Percentiles rank a stretch among this genome's conserved stretches.
Evolutionary conservation across 768 basidiomycete species (phyloP).

Genomic region (Mycena rebaudengoi): DNA sequence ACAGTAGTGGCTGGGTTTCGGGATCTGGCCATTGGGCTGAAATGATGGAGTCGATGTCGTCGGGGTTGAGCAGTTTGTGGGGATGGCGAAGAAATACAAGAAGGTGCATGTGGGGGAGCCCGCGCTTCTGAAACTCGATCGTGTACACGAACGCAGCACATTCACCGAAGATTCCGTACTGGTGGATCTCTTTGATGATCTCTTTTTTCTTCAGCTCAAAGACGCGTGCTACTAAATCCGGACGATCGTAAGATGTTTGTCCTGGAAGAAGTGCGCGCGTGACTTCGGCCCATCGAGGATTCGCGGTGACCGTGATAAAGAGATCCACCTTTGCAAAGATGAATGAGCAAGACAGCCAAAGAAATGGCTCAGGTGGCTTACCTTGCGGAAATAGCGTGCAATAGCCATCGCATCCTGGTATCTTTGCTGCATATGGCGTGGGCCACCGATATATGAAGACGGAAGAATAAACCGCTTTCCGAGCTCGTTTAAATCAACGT

Average conservation of each 20-base stretch:
- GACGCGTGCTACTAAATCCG: conserved; percentile 57
- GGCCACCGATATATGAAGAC: conserved; percentile 17
- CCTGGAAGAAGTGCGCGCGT: conserved; percentile 43
- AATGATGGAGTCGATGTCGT: background rate
- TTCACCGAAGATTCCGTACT: conserved; percentile 50
- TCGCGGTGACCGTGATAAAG: background rate
- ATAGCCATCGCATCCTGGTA: conserved; percentile 54
- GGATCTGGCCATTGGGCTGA: background rate
- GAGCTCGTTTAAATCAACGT: no score
- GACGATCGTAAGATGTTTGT: conserved; percentile 51
- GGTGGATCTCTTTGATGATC: conserved; percentile 44
- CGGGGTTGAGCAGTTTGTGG: conserved; percentile 14
- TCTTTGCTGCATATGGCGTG: conserved; percentile 42
- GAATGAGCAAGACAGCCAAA: background rate
- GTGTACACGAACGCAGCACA: conserved; percentile 51
- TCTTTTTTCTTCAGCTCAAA: conserved; percentile 54
- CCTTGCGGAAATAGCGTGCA: conserved; percentile 20
- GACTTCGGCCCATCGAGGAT: background rate
- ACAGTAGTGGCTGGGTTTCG: no score
- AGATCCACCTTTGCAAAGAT: background rate
- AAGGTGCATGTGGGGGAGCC: conserved; percentile 54
- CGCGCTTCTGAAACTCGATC: conserved; percentile 55
- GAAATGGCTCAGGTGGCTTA: background rate
- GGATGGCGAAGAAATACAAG: conserved; percentile 40
- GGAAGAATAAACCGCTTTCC: conserved; percentile 34